phyloP scores from a whole-genome alignment of 2,329 filamentous ascomycete genomes.

The Aureobasidium sp. region DNA sequence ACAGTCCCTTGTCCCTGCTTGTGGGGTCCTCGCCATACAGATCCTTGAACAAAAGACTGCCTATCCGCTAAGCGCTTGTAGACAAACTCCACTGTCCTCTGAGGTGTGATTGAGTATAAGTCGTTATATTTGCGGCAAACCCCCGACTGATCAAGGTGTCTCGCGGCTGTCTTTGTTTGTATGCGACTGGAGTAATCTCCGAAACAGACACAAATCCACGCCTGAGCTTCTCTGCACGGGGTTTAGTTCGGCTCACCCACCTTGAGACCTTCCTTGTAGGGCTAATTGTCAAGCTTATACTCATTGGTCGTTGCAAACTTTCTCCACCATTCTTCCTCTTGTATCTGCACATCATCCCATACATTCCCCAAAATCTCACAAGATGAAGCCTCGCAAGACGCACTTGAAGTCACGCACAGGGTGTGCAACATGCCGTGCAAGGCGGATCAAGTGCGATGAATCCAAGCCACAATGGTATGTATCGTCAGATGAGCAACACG shows the following conservation, averaged over 20 bases:
- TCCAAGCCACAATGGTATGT: slow-evolving; percentile 10
- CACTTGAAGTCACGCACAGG: slow-evolving; percentile 9
- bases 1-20: background rate
- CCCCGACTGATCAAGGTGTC: background rate
- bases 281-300: background rate
- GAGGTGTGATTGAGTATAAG: background rate
- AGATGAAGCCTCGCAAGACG: slow-evolving; percentile 11
- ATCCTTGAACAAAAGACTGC: background rate
- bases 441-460: slow-evolving; percentile 7
- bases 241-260: background rate
- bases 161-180: background rate
- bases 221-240: background rate
- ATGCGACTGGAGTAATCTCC: background rate
- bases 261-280: background rate
- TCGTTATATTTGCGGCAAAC: background rate
- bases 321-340: background rate
- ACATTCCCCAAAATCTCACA: background rate
- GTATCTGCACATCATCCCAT: background rate
- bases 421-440: background rate
- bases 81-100: background rate
- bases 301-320: background rate
- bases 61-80: background rate
- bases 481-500: background rate
- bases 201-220: background rate
- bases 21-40: background rate